Percentiles rank a stretch among this genome's conserved stretches.
Evolutionary conservation across 1,139 yeast genomes (phyloP).

Genomic region (Geotrichum histeridarum): DNA sequence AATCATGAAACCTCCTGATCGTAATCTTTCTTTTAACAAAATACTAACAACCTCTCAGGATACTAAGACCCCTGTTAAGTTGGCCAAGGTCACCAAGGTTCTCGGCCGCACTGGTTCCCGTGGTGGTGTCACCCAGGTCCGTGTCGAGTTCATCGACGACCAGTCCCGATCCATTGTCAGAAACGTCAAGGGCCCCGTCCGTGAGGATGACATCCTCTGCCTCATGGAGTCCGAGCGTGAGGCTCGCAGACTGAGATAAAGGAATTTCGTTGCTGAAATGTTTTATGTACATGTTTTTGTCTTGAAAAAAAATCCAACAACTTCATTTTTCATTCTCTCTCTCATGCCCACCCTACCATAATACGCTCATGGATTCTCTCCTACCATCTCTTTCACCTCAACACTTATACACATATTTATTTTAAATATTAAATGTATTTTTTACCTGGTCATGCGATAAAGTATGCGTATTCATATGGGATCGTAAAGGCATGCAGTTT

Average conservation of each 20-base stretch:
- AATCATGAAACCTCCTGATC: not conserved
- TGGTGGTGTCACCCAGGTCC: slow-evolving; percentile 99
- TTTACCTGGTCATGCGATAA: not conserved
- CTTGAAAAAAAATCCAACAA: not conserved
- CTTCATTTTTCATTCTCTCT: not conserved
- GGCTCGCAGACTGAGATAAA: slow-evolving; percentile 66
- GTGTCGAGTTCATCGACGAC: slow-evolving; percentile 99
- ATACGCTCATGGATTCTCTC: not conserved
- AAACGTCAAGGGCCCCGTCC: slow-evolving; percentile 99
- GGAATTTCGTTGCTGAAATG: slow-evolving; percentile 12
- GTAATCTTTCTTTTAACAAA: not conserved
- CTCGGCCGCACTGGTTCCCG: slow-evolving; percentile 99
- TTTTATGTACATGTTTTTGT: slow-evolving; percentile 1
- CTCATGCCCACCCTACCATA: not conserved
- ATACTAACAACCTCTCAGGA: slow-evolving; percentile 34
- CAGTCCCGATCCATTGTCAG: slow-evolving; percentile 98
- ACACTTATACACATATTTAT: not conserved
- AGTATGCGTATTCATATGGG: too few relatives aligned
- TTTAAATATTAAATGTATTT: not conserved
- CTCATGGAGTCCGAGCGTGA: slow-evolving; percentile 99
- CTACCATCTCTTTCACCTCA: not conserved
- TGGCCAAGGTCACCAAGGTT: slow-evolving; percentile 99
- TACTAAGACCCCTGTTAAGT: slow-evolving; percentile 74
- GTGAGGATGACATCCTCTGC: slow-evolving; percentile 98
- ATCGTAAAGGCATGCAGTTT: too few relatives aligned